These are phyloP conservation scores for Clonostachys solani DNA, from an alignment of 2,329 filamentous ascomycete genomes.

Conservation along the genomic window DNA sequence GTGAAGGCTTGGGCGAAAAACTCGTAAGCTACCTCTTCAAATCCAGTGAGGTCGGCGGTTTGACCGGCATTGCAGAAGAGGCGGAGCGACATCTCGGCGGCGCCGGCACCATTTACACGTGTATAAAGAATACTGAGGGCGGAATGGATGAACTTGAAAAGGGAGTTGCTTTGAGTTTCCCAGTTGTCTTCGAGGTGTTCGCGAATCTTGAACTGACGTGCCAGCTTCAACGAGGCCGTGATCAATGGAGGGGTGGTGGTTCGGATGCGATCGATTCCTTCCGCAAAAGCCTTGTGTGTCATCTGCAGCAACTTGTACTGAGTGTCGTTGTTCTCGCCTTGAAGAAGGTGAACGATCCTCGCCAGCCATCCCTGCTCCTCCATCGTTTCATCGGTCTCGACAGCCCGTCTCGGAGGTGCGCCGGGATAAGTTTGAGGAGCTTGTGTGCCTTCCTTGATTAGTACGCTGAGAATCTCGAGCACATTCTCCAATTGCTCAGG, in stretches of 20 bases:
- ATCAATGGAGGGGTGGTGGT: slow-evolving; percentile 93
- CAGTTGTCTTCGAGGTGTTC: slow-evolving; percentile 75
- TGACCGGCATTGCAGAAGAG: slow-evolving; percentile 91
- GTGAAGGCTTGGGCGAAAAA: slow-evolving; percentile 98
- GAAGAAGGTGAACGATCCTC: slow-evolving; percentile 82
- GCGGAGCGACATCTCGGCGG: slow-evolving; percentile 82
- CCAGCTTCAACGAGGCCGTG: slow-evolving; percentile 84
- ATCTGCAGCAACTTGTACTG: slow-evolving; percentile 93
- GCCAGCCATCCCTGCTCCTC: slow-evolving; percentile 98
- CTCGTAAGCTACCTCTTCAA: slow-evolving; percentile 95
- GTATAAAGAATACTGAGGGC: slow-evolving; percentile 83
- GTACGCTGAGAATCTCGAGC: slow-evolving; percentile 79
- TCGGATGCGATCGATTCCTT: slow-evolving; percentile 92
- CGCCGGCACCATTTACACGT: slow-evolving; percentile 70
- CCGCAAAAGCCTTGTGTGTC: slow-evolving; percentile 78
- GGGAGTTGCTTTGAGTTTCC: slow-evolving; percentile 63
- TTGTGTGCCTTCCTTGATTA: slow-evolving; percentile 91
- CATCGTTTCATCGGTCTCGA: slow-evolving; percentile 94
- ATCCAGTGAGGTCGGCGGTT: slow-evolving; percentile 84
- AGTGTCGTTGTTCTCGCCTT: slow-evolving; percentile 81
- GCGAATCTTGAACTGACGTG: slow-evolving; percentile 80
- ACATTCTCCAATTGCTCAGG: slow-evolving; percentile 81
- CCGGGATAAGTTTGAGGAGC: slow-evolving; percentile 80
- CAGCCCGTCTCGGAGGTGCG: slow-evolving; percentile 66
- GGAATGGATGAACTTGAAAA: slow-evolving; percentile 95